Evolutionary conservation across 2,329 filamentous ascomycete species (phyloP).

Genomic region (Pseudogymnoascus sp.): DNA sequence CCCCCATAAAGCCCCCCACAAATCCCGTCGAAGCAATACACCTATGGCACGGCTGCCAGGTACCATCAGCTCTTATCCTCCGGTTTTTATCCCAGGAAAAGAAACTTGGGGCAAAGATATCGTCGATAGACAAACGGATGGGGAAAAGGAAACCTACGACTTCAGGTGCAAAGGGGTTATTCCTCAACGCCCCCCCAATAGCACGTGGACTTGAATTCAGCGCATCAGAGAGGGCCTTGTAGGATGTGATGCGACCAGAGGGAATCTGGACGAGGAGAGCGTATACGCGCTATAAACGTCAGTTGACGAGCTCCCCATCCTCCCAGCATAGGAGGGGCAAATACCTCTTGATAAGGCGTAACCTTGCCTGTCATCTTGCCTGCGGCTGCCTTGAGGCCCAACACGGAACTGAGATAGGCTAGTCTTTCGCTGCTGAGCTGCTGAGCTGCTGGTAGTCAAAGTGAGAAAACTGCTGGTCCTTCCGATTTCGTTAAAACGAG

Average conservation of each 20-base stretch:
- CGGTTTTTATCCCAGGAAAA: not conserved
- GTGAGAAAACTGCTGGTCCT: not conserved
- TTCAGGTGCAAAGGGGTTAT: constrained; percentile 54
- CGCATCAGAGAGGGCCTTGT: constrained; percentile 47
- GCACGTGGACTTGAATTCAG: constrained; percentile 52
- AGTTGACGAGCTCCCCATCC: not conserved
- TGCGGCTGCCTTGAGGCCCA: not conserved
- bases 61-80: not conserved
- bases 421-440: not conserved
- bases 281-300: constrained; percentile 36
- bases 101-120: not conserved
- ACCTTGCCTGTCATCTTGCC: not conserved
- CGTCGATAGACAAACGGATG: not conserved
- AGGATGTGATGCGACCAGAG: constrained; percentile 49
- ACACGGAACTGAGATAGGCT: not conserved
- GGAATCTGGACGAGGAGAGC: constrained; percentile 52
- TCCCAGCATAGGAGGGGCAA: not conserved
- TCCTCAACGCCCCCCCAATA: constrained; percentile 51
- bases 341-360: constrained; percentile 2
- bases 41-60: not conserved
- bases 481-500: too few relatives aligned
- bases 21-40: constrained; percentile 19
- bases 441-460: not conserved
- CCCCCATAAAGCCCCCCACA: constrained; percentile 43
- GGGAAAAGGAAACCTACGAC: constrained; percentile 33